Evolutionary conservation across 345 rosid genomes (phyloP), one percentile per base, ranked within the genome.

Genomic region (Eutrema yunnanense): DNA sequence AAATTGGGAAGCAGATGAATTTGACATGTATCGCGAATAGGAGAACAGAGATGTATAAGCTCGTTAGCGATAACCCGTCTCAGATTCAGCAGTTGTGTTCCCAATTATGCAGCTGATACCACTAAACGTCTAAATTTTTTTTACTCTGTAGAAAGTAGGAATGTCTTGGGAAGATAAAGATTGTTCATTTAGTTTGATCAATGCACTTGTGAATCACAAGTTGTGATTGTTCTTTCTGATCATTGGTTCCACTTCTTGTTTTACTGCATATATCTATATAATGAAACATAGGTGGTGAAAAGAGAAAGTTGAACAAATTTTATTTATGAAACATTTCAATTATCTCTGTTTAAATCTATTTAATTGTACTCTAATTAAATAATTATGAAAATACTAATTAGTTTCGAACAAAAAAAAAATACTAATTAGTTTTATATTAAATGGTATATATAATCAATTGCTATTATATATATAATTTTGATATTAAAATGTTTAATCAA

Each of bases 11-110:
- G 61, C 78, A 81, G 36, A 62, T 86, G 66, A 84, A 86, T 79
- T 46, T 91, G 85, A 86, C 95, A 6, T 94, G 98, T 83, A 34
- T 74, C 3, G 74, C 78, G 42, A 81, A 73, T 0, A 85, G 96
- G 50, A 86, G 67, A 76, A 86, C 74, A 71, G 49, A 73, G 11
- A 52, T 67, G 44, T 88, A 80, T 69, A 10, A 65, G 12, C 29
- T 85, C 61, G 14, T 78, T 2, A 71, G 30, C 1, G 71, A 76
- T 32, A 65, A 33, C 41, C 14, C 59, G 27, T 71, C 78, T 3
- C 64, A 71, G 63, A 37, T 87, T 62, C 78, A 82, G 68, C 75
- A 74, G 62, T 66, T 94, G 56, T 91, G 96, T 77, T 62, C 82
- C 16, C 64, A 81, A 52, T 80, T 94, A 5, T 94, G 97, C 83